Base-by-base conservation (phyloP, 164 flowering plant genomes). In the Malania oleifera region DNA sequence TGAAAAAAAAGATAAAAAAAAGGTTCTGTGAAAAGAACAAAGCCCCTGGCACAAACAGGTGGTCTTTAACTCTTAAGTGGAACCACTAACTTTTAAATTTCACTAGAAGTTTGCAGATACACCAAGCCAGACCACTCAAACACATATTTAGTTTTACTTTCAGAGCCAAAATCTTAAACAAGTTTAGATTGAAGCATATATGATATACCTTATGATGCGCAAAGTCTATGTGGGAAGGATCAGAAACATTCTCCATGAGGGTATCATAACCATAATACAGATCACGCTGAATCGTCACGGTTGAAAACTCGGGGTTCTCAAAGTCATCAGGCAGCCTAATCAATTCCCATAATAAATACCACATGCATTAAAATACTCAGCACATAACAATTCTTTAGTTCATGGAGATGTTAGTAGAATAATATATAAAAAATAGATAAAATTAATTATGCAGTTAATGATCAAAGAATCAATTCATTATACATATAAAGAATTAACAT, bases 171-270 rank as follows among this genome's bases (percentile, higher is more conserved):
- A 22, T 39, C n/a, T 15, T 37, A 3, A 38, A 40, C 25, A 37
- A 50, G 12, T 26, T 50, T 3, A 26, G 18, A 22, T 38, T 19
- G 1, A n/a, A 49, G 1, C 18, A 41, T 31, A 45, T n/a, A n/a
- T n/a, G n/a, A n/a, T n/a, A n/a, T 64, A 87, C 96, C 90, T 84
- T 89, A 70, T 87, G 98, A 75, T 93, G 96, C 10, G 98, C 96
- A 75, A 93, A 93, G 63, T 93, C 97, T 65, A 93, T 93, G 73
- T 93, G 99, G 61, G 96, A 93, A 60, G 97, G 97, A 77, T 93
- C 97, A n/a, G 92, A 87, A 23, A 93, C 97, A 67, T 93, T 93
- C 78, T 93, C 99, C 99, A 93, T 93, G 29, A 93, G 87, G 11
- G 96, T 93, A 68, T 93, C 99, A 65, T 86, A 90, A 19, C 96